phyloP scores from a whole-genome alignment of 2,329 filamentous ascomycete species.

The Lachnellula suecica region DNA sequence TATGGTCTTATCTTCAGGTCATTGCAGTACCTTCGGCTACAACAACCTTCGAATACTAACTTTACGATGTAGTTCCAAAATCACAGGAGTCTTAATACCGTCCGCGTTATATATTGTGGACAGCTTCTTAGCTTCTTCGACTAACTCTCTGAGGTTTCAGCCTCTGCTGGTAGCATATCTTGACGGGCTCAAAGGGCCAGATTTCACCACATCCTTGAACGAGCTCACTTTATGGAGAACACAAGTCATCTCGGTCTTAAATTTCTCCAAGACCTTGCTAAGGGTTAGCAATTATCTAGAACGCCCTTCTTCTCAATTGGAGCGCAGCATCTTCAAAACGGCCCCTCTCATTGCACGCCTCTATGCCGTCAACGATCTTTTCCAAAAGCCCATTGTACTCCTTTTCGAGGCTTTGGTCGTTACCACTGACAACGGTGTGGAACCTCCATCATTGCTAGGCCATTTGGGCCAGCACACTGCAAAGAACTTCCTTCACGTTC shows the following conservation, averaged over 20 bases:
- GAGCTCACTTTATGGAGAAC: slow-evolving; percentile 53
- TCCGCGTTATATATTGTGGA: slow-evolving; percentile 76
- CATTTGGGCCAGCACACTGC: slow-evolving; percentile 82
- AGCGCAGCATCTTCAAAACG: slow-evolving; percentile 78
- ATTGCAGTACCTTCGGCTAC: too few relatives aligned
- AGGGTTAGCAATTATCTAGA: slow-evolving; percentile 66
- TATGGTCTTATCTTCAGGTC: too few relatives aligned
- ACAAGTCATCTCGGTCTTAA: slow-evolving; percentile 65
- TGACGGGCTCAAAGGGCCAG: slow-evolving; percentile 56
- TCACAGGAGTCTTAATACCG: slow-evolving; percentile 53
- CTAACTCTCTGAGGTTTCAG: slow-evolving; percentile 71
- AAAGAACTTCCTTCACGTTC: slow-evolving; percentile 76
- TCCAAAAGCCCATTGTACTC: slow-evolving; percentile 63
- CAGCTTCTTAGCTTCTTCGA: slow-evolving; percentile 70
- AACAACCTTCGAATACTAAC: too few relatives aligned
- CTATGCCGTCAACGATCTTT: slow-evolving; percentile 67
- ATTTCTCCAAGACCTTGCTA: slow-evolving; percentile 68
- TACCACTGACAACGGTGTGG: slow-evolving; percentile 63
- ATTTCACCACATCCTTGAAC: slow-evolving; percentile 61
- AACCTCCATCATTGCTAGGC: slow-evolving; percentile 91
- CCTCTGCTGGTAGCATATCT: slow-evolving; percentile 73
- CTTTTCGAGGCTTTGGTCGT: slow-evolving; percentile 74
- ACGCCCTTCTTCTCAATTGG: slow-evolving; percentile 63
- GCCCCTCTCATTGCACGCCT: slow-evolving; percentile 75
- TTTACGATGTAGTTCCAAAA: slow-evolving; percentile 13